Conservation (phyloP, 441 rosid genomes). For the Gossypium gossypioides region DNA sequence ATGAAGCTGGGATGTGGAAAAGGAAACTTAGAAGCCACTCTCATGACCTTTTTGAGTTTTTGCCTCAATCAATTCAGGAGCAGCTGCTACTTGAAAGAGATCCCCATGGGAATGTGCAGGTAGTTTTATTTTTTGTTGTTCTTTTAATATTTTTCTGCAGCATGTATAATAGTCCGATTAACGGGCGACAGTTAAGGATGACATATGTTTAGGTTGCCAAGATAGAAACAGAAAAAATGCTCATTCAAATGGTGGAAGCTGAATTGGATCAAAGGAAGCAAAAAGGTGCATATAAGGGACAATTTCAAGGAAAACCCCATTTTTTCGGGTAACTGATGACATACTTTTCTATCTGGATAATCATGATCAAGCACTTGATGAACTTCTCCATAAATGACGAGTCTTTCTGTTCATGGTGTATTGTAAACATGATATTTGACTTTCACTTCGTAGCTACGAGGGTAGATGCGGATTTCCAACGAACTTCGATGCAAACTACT, state of each 20-base stretch:
- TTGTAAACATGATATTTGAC: not conserved
- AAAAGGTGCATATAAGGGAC: constrained; percentile 55
- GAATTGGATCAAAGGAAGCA: constrained; percentile 85
- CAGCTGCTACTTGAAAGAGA: constrained; percentile 97
- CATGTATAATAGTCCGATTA: not conserved
- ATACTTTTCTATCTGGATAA: not conserved
- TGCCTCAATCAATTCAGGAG: constrained; percentile 72
- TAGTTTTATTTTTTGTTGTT: not conserved
- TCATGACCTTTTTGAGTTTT: constrained; percentile 63
- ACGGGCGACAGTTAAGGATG: not conserved
- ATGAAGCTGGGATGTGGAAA: constrained; percentile 79
- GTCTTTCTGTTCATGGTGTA: not conserved
- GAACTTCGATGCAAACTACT: constrained; percentile 82
- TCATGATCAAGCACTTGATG: not conserved
- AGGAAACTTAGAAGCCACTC: constrained; percentile 74
- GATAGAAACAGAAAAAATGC: constrained; percentile 99
- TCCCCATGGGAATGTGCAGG: constrained; percentile 63
- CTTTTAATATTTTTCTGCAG: not conserved
- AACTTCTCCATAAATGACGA: not conserved
- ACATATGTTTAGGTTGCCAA: constrained; percentile 62
- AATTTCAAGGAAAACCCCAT: constrained; percentile 89
- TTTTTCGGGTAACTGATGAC: constrained; percentile 66
- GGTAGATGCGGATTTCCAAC: constrained; percentile 98
- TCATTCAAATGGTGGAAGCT: constrained; percentile 93
- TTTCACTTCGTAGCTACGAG: constrained; percentile 50